Conservation (phyloP, 2,329 filamentous ascomycete genomes). For the Trichoderma atrobrunneum region DNA sequence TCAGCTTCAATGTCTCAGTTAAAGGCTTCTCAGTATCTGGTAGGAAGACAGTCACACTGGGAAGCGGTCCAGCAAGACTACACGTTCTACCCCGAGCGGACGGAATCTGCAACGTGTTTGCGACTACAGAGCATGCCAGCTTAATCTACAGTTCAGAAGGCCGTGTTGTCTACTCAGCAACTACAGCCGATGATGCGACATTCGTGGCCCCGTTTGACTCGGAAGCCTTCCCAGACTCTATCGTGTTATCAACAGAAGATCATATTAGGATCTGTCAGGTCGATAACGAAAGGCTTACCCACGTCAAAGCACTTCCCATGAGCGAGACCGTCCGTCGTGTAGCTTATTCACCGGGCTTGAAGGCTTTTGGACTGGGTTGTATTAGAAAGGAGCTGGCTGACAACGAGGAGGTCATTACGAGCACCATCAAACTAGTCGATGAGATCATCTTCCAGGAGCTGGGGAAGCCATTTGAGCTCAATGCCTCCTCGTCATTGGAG, state of each 20-base stretch:
- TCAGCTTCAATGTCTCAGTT: constrained; percentile 72
- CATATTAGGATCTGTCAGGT: constrained; percentile 78
- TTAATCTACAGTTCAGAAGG: constrained; percentile 88
- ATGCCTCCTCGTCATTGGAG: constrained; percentile 53
- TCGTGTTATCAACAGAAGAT: constrained; percentile 74
- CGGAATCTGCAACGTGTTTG: constrained; percentile 77
- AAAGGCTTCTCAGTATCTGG: constrained; percentile 62
- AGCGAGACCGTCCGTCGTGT: constrained; percentile 82
- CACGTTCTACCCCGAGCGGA: constrained; percentile 69
- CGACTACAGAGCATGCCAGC: constrained; percentile 90
- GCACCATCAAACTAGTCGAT: constrained; percentile 85
- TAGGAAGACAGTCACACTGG: constrained; percentile 79
- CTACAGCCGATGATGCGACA: constrained; percentile 82
- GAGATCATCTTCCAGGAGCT: constrained; percentile 82
- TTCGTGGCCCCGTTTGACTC: constrained; percentile 80
- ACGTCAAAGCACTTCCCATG: constrained; percentile 77
- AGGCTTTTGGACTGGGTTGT: constrained; percentile 83
- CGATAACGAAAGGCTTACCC: constrained; percentile 81
- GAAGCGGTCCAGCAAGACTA: constrained; percentile 79
- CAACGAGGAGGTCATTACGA: constrained; percentile 72
- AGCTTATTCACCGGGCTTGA: constrained; percentile 75
- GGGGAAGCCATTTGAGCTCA: constrained; percentile 64
- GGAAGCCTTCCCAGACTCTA: constrained; percentile 73
- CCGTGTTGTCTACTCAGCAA: constrained; percentile 86
- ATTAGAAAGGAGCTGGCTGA: constrained; percentile 69